Base-by-base conservation (phyloP, 345 rosid genomes). In the Nasturtium officinale region DNA sequence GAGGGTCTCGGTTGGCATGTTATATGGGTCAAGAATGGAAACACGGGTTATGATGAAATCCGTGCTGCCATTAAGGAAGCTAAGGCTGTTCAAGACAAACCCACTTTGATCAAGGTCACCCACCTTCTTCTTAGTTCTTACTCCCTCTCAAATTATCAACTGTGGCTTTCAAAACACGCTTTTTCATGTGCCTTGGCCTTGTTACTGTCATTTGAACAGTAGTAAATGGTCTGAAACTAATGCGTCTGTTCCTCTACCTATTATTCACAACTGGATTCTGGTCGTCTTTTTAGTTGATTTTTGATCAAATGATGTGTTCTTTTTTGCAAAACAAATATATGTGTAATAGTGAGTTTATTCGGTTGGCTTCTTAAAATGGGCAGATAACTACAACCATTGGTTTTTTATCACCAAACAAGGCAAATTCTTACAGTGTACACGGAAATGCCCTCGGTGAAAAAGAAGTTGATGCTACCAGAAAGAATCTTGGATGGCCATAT, bases 1-100 rank as follows among this genome's bases (percentile, higher is more conserved):
- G 95, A 96, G 85, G 98, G 80, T 50, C 99, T 92, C 61, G 98
- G 98, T 21, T 96, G 99, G 99, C 98, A 96, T 72, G 98, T 96
- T 42, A 89, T 96, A 69, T 90, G 97, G 97, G 99, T 96, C 71
- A 91, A 96, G 90, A 89, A 92, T 69, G 99, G 99, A 64, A 92
- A 95, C 87, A 92, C 83, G 32, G 97, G 98, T 35, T 95, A 90
- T 71, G 98, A 92, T 78, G 98, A 92, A 6, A 90, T 96, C 60
- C 92, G 98, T 61, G 97, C 98, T 78, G 99, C 99, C 72, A 89
- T 96, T 52, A 87, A 86, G 89, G 98, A 96, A 83, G 99, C 99
- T 50, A 96, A 96, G 84, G 82, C 98, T 57, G 94, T 96, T 30
- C 89, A 66, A 65, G 98, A 96, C 83, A 92, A 87, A 63, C 99